phyloP scores from a whole-genome alignment of 768 basidiomycete genomes.

The Omphalotus guepiniiformis region DNA sequence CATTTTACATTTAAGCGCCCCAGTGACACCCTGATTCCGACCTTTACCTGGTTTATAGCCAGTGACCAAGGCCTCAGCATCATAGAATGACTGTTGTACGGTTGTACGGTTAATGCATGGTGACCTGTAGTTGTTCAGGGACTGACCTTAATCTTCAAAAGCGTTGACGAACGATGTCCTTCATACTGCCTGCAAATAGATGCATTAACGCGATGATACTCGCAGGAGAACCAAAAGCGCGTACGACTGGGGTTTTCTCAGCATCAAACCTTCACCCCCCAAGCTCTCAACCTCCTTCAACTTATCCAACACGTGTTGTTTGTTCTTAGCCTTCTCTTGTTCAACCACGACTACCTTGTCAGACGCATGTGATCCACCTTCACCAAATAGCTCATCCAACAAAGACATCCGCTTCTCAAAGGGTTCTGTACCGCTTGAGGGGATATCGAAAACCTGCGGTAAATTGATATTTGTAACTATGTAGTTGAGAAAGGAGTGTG shows the following conservation, averaged over 20 bases:
- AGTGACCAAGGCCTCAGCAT: slow-evolving; percentile 55
- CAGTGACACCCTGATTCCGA: slow-evolving; percentile 42
- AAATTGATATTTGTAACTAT: not conserved
- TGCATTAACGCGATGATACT: not conserved
- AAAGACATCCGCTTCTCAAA: slow-evolving; percentile 50
- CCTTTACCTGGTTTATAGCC: slow-evolving; percentile 56
- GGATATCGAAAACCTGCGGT: slow-evolving; percentile 52
- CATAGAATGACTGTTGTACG: slow-evolving; percentile 45
- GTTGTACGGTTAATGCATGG: no score
- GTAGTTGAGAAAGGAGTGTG: not conserved
- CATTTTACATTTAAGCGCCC: slow-evolving; percentile 55
- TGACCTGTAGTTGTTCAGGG: not conserved
- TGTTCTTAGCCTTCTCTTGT: slow-evolving; percentile 39
- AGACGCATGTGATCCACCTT: slow-evolving; percentile 35
- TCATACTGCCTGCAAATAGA: slow-evolving; percentile 39
- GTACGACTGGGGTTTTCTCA: slow-evolving; percentile 46
- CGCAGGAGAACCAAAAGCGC: slow-evolving; percentile 21
- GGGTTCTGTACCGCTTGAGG: slow-evolving; percentile 38
- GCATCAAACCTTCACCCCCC: slow-evolving; percentile 59
- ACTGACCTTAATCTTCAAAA: slow-evolving; percentile 53
- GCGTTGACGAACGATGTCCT: slow-evolving; percentile 39
- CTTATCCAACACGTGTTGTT: slow-evolving; percentile 50
- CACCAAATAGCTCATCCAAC: slow-evolving; percentile 43
- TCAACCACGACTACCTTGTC: slow-evolving; percentile 44
- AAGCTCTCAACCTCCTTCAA: slow-evolving; percentile 50